Percentiles rank a stretch among this genome's conserved stretches.
Conservation (phyloP, 2,329 filamentous ascomycete species). For the Apiospora koreana region DNA sequence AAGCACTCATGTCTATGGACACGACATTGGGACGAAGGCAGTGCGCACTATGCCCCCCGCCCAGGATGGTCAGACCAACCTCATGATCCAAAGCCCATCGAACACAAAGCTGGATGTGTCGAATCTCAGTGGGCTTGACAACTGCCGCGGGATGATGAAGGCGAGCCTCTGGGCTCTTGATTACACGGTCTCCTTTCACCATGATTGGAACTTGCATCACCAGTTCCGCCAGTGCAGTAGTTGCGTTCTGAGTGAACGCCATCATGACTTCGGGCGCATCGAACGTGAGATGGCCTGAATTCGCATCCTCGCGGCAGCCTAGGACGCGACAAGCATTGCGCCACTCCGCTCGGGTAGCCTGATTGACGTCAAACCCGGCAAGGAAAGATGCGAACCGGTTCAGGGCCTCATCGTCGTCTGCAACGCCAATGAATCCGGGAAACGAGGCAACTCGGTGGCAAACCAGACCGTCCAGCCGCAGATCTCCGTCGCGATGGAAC, state of each 20-base stretch:
- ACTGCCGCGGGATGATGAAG: slow-evolving; percentile 44
- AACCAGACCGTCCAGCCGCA: slow-evolving; percentile 49
- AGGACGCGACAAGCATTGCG: slow-evolving; percentile 51
- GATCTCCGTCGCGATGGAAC: slow-evolving; percentile 51
- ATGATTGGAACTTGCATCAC: slow-evolving; percentile 2
- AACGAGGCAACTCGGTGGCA: slow-evolving; percentile 48
- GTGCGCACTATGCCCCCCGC: slow-evolving; percentile 62
- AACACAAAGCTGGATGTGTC: slow-evolving; percentile 56
- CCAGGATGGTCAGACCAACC: slow-evolving; percentile 49
- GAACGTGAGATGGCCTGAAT: slow-evolving; percentile 46
- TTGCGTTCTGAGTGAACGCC: slow-evolving; percentile 4
- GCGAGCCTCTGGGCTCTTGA: slow-evolving; percentile 40
- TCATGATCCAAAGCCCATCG: slow-evolving; percentile 53
- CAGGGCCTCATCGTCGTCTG: slow-evolving; percentile 45
- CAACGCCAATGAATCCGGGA: slow-evolving; percentile 45
- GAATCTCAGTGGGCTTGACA: slow-evolving; percentile 45
- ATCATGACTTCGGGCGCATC: slow-evolving; percentile 38
- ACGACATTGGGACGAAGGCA: slow-evolving; percentile 55
- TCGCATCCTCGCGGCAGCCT: slow-evolving; percentile 38
- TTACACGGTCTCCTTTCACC: background rate
- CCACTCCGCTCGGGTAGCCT: slow-evolving; percentile 42
- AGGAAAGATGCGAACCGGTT: slow-evolving; percentile 56
- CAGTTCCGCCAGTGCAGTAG: background rate
- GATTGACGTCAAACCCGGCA: slow-evolving; percentile 43
- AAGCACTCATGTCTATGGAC: slow-evolving; percentile 59